These are phyloP conservation scores for Allantophomopsis cytisporea DNA, from an alignment of 2,329 filamentous ascomycete genomes.

Conservation along the genomic window DNA sequence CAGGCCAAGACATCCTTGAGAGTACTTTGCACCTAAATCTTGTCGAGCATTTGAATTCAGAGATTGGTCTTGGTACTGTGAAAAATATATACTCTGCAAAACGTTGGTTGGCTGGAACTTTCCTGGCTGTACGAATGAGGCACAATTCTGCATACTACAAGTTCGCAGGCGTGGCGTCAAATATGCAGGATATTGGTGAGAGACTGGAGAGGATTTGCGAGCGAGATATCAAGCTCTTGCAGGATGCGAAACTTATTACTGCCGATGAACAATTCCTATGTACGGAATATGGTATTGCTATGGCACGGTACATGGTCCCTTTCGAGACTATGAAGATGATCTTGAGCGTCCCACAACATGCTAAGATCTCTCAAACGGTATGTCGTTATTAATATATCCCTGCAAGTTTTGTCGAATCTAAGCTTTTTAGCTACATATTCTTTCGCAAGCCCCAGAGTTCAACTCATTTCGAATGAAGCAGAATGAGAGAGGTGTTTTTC, in stretches of 20 bases:
- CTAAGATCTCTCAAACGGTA: constrained; percentile 56
- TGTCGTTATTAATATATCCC: constrained; percentile 16
- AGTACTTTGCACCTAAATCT: constrained; percentile 68
- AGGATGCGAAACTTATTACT: constrained; percentile 42
- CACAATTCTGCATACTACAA: constrained; percentile 61
- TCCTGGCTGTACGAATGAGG: constrained; percentile 61
- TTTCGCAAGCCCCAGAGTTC: constrained; percentile 62
- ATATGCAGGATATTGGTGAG: constrained; percentile 38
- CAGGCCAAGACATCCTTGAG: constrained; percentile 60
- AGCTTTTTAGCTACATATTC: constrained; percentile 39
- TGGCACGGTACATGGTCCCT: constrained; percentile 71
- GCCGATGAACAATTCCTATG: constrained; percentile 34
- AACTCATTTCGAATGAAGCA: constrained; percentile 56
- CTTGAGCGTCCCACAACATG: constrained; percentile 43
- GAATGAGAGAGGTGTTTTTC: constrained; percentile 56
- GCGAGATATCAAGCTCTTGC: constrained; percentile 51
- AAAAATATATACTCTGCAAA: constrained; percentile 49
- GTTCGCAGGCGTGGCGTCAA: constrained; percentile 36
- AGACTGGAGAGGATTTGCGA: constrained; percentile 58
- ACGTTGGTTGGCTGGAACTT: constrained; percentile 64
- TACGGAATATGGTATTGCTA: constrained; percentile 64
- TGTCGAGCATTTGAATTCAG: constrained; percentile 74
- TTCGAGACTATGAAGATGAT: constrained; percentile 70
- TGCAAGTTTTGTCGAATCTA: constrained; percentile 5
- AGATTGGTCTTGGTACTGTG: constrained; percentile 66